These are phyloP conservation scores for Tricholoma hemisulphureum DNA, from an alignment of 768 basidiomycete genomes.

Conservation along the genomic window DNA sequence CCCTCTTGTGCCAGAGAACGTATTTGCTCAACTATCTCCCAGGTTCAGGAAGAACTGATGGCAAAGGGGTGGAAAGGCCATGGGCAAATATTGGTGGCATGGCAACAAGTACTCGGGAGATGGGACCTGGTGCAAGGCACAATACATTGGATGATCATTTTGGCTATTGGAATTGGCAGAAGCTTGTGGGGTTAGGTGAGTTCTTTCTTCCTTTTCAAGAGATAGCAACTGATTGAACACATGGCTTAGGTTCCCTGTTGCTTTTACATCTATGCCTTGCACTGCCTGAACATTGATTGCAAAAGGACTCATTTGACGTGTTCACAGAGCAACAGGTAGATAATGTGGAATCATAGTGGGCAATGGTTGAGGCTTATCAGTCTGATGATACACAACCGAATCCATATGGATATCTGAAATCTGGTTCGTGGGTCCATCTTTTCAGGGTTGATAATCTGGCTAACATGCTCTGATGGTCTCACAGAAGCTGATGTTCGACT, in stretches of 20 bases:
- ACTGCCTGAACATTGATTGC: not conserved
- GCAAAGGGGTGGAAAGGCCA: conserved; percentile 30
- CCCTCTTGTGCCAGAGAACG: conserved; percentile 15
- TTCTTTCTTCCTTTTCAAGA: too few species aligned
- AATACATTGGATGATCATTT: too few species aligned
- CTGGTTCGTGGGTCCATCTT: not conserved
- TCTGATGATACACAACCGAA: too few species aligned
- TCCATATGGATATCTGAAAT: not conserved
- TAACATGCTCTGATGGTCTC: too few species aligned
- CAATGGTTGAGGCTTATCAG: not conserved
- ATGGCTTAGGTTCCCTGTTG: not conserved
- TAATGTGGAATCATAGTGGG: not conserved
- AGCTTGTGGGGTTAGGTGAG: conserved; percentile 23
- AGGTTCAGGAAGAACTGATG: conserved; percentile 31
- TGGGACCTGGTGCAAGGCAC: not conserved
- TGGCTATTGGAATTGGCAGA: conserved; percentile 35
- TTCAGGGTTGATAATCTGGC: not conserved
- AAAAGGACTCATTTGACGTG: not conserved
- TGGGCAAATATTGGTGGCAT: conserved; percentile 31
- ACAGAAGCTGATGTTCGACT: not conserved
- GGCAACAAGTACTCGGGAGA: conserved; percentile 15
- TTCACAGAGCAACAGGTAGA: not conserved
- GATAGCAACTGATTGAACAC: not conserved
- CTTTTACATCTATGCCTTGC: not conserved
- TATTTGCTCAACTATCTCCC: conserved; percentile 20